These are phyloP conservation scores for Colletotrichum sp. DNA, from an alignment of 2,329 filamentous ascomycete species.

Conservation along the genomic window DNA sequence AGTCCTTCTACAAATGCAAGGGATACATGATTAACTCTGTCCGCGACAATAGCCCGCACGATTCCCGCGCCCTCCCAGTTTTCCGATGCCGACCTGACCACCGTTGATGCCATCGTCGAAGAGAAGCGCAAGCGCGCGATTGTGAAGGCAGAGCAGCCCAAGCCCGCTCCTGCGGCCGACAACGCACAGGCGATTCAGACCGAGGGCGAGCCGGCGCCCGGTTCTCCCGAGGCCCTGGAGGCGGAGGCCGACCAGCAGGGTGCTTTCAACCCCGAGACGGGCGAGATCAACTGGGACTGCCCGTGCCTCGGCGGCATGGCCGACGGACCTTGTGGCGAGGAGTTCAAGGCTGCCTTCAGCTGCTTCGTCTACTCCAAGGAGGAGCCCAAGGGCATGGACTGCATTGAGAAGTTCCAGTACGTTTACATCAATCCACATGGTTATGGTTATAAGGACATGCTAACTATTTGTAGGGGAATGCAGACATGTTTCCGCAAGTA, in stretches of 20 bases:
- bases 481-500: slow-evolving; percentile 95
- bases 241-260: slow-evolving; percentile 86
- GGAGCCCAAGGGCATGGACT: slow-evolving; percentile 97
- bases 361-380: slow-evolving; percentile 97
- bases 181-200: slow-evolving; percentile 22
- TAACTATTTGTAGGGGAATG: slow-evolving; percentile 73
- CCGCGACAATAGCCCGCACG: slow-evolving; percentile 29
- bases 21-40: slow-evolving; percentile 10
- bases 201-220: slow-evolving; percentile 22
- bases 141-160: slow-evolving; percentile 31
- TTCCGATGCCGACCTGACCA: slow-evolving; percentile 63
- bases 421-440: slow-evolving; percentile 36
- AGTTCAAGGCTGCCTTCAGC: slow-evolving; percentile 95
- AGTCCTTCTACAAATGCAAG: neutral
- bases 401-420: slow-evolving; percentile 96
- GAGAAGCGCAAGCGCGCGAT: slow-evolving; percentile 61
- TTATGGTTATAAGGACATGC: slow-evolving; percentile 14
- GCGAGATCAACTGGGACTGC: slow-evolving; percentile 99
- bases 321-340: slow-evolving; percentile 90
- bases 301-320: slow-evolving; percentile 98
- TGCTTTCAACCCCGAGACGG: slow-evolving; percentile 97
- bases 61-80: slow-evolving; percentile 55
- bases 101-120: slow-evolving; percentile 71
- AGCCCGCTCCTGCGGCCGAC: slow-evolving; percentile 22
- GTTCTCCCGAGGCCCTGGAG: slow-evolving; percentile 65